Conservation (phyloP, 2,329 filamentous ascomycete species). For the Aspergillus sp. region DNA sequence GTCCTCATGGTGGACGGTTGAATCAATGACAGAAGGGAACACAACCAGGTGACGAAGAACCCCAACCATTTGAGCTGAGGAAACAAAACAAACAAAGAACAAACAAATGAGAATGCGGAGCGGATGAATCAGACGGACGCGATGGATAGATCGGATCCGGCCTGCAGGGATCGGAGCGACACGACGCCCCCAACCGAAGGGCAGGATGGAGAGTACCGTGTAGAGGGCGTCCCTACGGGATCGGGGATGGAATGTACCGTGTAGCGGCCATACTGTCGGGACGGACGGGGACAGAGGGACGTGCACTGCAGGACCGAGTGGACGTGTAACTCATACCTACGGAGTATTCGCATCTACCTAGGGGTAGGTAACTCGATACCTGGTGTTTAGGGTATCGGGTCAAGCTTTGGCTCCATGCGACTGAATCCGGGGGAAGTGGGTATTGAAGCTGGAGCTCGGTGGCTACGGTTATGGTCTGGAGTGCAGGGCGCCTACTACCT, state of each 20-base stretch:
- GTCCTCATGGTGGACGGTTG: too few species aligned
- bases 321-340: not conserved
- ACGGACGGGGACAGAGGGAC: not conserved
- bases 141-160: not conserved
- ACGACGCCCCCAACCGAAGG: not conserved
- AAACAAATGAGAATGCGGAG: not conserved
- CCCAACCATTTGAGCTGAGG: too few species aligned
- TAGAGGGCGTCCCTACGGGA: slow-evolving; percentile 1
- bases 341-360: too few species aligned
- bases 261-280: slow-evolving; percentile 7
- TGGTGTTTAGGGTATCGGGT: not conserved
- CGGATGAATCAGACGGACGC: not conserved
- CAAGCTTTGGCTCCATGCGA: slow-evolving; percentile 14
- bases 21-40: too few species aligned
- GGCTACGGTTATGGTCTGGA: slow-evolving; percentile 1
- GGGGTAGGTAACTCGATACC: not conserved
- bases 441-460: slow-evolving; percentile 1
- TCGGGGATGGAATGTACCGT: slow-evolving; percentile 3
- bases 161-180: slow-evolving; percentile 2
- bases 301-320: not conserved
- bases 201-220: slow-evolving; percentile 4
- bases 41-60: too few species aligned
- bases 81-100: too few species aligned
- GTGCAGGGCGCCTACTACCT: not conserved
- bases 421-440: slow-evolving; percentile 10